Conservation (phyloP, 148 eudicot species). For the Chenopodium quinoa region DNA sequence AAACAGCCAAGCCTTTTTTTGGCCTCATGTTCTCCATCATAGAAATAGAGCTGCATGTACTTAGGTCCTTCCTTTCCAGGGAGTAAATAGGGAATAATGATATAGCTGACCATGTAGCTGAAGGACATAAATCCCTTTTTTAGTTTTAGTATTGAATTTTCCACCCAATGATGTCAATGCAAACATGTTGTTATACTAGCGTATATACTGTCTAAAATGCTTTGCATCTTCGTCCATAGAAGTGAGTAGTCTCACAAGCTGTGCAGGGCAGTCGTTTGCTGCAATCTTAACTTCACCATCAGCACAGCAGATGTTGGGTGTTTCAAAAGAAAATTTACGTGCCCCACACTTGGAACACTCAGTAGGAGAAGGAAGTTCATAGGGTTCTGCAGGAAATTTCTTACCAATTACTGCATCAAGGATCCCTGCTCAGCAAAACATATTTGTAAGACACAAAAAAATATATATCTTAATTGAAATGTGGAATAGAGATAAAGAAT, state of each 20-base stretch:
- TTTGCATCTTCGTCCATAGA: neutral
- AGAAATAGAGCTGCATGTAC: neutral
- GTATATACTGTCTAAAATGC: neutral
- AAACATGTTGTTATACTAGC: neutral
- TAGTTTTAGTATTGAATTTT: neutral
- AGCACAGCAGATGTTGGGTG: neutral
- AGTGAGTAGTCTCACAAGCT: neutral
- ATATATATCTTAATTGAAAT: too few species aligned
- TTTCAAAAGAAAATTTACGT: neutral
- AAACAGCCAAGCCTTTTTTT: neutral
- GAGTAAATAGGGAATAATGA: neutral
- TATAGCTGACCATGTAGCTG: neutral
- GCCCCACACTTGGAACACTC: too few species aligned
- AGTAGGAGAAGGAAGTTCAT: too few species aligned
- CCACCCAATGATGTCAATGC: neutral
- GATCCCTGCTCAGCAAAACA: too few species aligned
- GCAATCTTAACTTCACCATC: neutral
- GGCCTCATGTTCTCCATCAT: neutral
- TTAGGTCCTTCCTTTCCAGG: neutral
- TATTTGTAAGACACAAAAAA: too few species aligned
- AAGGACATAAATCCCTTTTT: constrained; percentile 3
- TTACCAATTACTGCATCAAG: too few species aligned
- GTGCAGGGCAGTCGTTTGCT: neutral
- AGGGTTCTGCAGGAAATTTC: too few species aligned
- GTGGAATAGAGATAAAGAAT: too few species aligned